Evolutionary conservation across 2,329 filamentous ascomycete species (phyloP).

Genomic region (Beauveria sp.): DNA sequence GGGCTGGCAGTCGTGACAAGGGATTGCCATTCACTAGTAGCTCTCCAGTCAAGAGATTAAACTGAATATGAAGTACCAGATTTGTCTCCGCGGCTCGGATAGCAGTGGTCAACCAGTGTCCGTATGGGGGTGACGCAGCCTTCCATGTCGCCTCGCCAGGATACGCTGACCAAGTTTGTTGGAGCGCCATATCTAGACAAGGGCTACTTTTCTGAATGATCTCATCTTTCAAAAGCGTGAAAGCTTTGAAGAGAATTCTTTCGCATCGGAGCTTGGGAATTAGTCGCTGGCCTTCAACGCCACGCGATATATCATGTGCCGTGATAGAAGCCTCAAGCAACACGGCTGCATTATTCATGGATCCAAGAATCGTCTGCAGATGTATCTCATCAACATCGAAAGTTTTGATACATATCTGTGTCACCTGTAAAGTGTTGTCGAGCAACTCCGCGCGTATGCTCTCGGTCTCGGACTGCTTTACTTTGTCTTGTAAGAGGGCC

Average conservation of each 20-base stretch:
- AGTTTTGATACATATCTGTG: background rate
- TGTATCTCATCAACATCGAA: background rate
- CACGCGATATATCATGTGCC: background rate
- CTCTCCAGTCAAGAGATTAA: background rate
- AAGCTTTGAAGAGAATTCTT: background rate
- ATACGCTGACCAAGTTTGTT: background rate
- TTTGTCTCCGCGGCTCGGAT: background rate
- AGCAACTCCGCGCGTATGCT: background rate
- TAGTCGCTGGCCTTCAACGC: background rate
- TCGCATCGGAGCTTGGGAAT: background rate
- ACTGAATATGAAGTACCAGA: slow-evolving; percentile 11
- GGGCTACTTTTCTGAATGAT: background rate
- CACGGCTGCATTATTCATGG: background rate
- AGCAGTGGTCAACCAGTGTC: background rate
- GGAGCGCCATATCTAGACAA: background rate
- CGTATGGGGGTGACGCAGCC: background rate
- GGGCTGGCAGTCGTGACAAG: background rate
- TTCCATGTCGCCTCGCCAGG: background rate
- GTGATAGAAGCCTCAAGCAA: background rate
- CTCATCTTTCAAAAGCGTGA: background rate
- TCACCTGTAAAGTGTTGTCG: background rate
- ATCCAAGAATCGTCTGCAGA: background rate
- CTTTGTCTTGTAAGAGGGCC: background rate
- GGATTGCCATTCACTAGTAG: slow-evolving; percentile 3
- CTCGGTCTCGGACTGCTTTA: background rate